A percentile compares a stretch with the other conserved stretches of the same genome.
These are phyloP conservation scores for Leptodermis oblonga DNA, from an alignment of 257 asterid species.

Conservation along the genomic window DNA sequence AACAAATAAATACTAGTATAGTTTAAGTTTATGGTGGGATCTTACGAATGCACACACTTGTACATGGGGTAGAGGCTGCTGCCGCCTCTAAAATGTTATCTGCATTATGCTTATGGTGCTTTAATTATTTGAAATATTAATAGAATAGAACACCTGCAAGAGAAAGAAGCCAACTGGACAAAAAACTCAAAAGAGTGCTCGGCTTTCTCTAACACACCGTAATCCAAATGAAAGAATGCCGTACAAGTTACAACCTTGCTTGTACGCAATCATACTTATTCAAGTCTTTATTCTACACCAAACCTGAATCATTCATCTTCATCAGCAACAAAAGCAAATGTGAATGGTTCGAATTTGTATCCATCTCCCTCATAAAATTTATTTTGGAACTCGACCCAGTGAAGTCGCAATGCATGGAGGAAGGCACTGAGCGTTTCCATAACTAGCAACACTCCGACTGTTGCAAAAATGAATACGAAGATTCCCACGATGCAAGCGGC, in stretches of 20 bases:
- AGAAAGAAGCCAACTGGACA: background rate
- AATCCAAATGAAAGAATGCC: constrained; percentile 37
- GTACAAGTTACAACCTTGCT: constrained; percentile 23
- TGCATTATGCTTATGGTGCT: background rate
- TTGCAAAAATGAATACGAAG: constrained; percentile 67
- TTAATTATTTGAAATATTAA: constrained; percentile 16
- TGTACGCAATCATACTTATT: constrained; percentile 25
- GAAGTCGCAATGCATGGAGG: constrained; percentile 94
- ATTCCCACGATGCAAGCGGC: constrained; percentile 64
- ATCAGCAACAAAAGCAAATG: constrained; percentile 43
- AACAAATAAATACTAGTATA: constrained; percentile 8
- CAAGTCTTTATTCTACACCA: constrained; percentile 18
- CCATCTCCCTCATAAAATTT: constrained; percentile 99
- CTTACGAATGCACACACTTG: constrained; percentile 1
- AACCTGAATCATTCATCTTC: constrained; percentile 65
- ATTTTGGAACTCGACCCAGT: constrained; percentile 96
- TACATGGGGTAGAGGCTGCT: constrained; percentile 1
- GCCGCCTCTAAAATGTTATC: background rate
- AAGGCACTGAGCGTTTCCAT: constrained; percentile 99
- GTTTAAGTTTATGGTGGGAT: background rate
- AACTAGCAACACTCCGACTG: constrained; percentile 89
- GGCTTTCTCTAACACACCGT: constrained; percentile 33
- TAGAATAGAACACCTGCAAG: background rate
- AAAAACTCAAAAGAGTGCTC: constrained; percentile 10
- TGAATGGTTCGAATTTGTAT: constrained; percentile 78